These are phyloP conservation scores for Monosporozyma unispora DNA, from an alignment of 805 yeast genomes.

Conservation along the genomic window DNA sequence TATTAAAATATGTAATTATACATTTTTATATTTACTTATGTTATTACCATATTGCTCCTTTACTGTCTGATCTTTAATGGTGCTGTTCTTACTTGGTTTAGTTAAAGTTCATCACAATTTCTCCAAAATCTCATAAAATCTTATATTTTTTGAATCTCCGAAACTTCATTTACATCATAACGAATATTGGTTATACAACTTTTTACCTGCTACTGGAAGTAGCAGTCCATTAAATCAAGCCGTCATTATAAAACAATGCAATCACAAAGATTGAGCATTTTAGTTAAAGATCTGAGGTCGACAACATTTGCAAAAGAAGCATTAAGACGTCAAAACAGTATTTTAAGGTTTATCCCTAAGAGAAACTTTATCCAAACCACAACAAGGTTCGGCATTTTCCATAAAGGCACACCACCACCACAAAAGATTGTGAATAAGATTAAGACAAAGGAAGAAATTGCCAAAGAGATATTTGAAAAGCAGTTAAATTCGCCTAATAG, in stretches of 20 bases:
- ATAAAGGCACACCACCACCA: not conserved
- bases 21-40: not conserved
- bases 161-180: not conserved
- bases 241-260: not conserved
- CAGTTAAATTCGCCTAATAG: constrained; percentile 31
- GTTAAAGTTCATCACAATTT: not conserved
- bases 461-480: constrained; percentile 22
- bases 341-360: not conserved
- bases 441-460: constrained; percentile 29
- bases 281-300: not conserved
- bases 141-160: not conserved
- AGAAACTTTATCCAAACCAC: not conserved
- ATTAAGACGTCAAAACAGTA: not conserved
- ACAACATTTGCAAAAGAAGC: not conserved
- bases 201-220: not conserved
- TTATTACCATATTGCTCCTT: no score
- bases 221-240: not conserved
- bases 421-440: not conserved
- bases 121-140: not conserved
- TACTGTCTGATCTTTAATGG: no score
- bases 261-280: not conserved
- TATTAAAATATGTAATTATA: not conserved
- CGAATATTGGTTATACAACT: not conserved
- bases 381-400: not conserved
- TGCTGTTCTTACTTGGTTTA: no score